These are phyloP conservation scores for Mycena galericulata DNA, from an alignment of 768 basidiomycete genomes.

Conservation along the genomic window DNA sequence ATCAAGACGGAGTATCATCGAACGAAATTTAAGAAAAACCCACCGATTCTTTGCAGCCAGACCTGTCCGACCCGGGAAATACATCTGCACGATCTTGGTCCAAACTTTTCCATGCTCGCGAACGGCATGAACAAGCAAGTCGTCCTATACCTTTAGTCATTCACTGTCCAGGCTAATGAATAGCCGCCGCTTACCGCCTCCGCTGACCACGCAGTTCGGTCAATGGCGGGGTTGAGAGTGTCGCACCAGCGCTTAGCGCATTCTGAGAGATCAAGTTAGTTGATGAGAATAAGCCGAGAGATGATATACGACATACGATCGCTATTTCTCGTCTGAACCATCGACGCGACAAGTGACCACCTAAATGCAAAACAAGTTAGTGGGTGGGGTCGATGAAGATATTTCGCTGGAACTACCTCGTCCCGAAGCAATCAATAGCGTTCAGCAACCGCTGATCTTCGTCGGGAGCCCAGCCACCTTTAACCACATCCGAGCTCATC, in stretches of 20 bases:
- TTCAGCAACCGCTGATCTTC: constrained; percentile 69
- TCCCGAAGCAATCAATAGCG: constrained; percentile 68
- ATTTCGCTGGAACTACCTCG: constrained; percentile 51
- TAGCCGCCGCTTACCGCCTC: constrained; percentile 55
- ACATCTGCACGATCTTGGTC: constrained; percentile 72
- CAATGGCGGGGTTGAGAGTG: constrained; percentile 70
- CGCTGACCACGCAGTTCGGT: constrained; percentile 69
- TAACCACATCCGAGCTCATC: constrained; percentile 72
- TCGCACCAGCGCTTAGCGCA: constrained; percentile 75
- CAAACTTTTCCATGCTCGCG: constrained; percentile 68
- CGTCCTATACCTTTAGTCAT: constrained; percentile 53
- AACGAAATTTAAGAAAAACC: background rate
- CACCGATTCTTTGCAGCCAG: constrained; percentile 72
- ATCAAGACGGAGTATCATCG: background rate
- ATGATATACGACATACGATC: constrained; percentile 58
- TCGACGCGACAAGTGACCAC: constrained; percentile 69
- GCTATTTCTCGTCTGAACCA: constrained; percentile 68
- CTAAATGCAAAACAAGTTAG: constrained; percentile 43
- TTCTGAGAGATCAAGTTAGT: constrained; percentile 44
- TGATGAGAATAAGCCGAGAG: constrained; percentile 28
- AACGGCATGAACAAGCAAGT: constrained; percentile 65
- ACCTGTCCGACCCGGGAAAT: constrained; percentile 70
- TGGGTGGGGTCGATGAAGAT: background rate
- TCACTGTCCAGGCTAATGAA: background rate
- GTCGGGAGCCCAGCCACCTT: constrained; percentile 72